Evolutionary conservation across 2,329 filamentous ascomycete species (phyloP).

Genomic region (Diplodia scrobiculata): DNA sequence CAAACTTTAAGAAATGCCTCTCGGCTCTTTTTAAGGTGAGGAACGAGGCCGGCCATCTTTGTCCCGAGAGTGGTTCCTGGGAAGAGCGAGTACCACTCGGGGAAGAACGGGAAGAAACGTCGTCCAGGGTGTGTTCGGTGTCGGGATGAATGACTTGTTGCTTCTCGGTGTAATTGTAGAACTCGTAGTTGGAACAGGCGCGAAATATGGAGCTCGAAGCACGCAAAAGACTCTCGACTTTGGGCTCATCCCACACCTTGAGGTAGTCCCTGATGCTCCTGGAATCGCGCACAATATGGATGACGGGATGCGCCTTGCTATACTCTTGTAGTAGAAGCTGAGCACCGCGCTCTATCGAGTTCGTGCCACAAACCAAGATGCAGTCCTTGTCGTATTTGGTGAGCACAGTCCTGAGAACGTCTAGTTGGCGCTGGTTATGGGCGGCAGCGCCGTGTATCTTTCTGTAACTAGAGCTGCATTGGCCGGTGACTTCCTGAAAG

Average conservation of each 20-base stretch:
- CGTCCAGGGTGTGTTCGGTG: neutral
- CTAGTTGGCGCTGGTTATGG: conserved; percentile 65
- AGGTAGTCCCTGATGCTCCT: conserved; percentile 66
- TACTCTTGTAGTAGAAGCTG: conserved; percentile 65
- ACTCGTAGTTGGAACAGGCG: conserved; percentile 72
- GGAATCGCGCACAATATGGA: conserved; percentile 68
- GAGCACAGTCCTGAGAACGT: conserved; percentile 63
- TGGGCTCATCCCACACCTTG: conserved; percentile 55
- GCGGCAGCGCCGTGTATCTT: conserved; percentile 62
- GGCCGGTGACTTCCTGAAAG: conserved; percentile 66
- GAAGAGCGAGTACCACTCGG: neutral
- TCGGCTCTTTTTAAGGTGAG: conserved; percentile 69
- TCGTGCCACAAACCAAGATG: conserved; percentile 71
- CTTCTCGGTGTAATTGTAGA: conserved; percentile 60
- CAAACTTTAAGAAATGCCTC: conserved; percentile 68
- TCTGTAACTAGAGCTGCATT: conserved; percentile 65
- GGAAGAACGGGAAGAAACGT: neutral
- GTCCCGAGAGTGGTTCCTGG: conserved; percentile 12
- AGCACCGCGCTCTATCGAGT: conserved; percentile 66
- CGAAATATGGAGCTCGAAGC: conserved; percentile 62
- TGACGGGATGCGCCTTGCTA: conserved; percentile 66
- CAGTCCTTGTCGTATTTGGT: conserved; percentile 61
- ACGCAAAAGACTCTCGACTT: conserved; percentile 61
- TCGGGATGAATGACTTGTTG: conserved; percentile 1
- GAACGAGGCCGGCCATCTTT: conserved; percentile 57